A percentile compares a stretch with the other conserved stretches of the same genome.
Evolutionary conservation across 176 grass and related monocot species (phyloP).

Genomic region (Hordeum marinum): DNA sequence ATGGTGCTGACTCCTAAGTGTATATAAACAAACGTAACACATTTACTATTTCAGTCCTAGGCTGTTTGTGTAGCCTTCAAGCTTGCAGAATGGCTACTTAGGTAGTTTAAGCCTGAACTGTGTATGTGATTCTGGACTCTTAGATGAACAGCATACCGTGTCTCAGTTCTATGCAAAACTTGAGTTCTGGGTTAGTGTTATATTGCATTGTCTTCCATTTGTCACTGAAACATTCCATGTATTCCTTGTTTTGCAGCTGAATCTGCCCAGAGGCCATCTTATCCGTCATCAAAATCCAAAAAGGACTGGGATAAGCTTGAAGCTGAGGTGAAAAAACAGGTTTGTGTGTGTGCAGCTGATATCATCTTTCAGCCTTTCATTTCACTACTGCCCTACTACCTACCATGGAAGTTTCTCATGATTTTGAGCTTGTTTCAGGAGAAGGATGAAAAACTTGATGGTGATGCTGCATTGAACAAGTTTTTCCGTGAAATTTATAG

Average conservation of each 20-base stretch:
- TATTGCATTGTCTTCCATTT: not conserved
- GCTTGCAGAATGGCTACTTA: not conserved
- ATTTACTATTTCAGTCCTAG: not conserved
- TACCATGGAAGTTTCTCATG: not conserved
- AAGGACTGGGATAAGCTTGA: slow-evolving; percentile 86
- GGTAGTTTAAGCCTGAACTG: not conserved
- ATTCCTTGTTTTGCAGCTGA: slow-evolving; percentile 32
- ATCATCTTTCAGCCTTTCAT: not conserved
- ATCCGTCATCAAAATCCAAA: slow-evolving; percentile 76
- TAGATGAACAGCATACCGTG: not conserved
- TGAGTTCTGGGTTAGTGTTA: not conserved
- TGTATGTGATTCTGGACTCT: not conserved
- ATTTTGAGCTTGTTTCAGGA: slow-evolving; percentile 45
- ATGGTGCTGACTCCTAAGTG: not conserved
- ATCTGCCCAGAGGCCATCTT: slow-evolving; percentile 43
- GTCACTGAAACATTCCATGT: not conserved
- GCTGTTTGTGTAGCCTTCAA: not conserved
- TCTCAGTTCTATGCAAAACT: not conserved
- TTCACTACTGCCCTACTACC: not conserved
- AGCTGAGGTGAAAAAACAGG: slow-evolving; percentile 82
- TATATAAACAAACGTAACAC: not conserved
- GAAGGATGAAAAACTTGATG: slow-evolving; percentile 82
- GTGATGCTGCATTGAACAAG: slow-evolving; percentile 88
- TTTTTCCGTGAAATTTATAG: slow-evolving; percentile 70
- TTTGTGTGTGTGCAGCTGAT: not conserved